Base-by-base conservation (phyloP, 371 early-diverging fungal genomes). In the Coemansia sp. region DNA sequence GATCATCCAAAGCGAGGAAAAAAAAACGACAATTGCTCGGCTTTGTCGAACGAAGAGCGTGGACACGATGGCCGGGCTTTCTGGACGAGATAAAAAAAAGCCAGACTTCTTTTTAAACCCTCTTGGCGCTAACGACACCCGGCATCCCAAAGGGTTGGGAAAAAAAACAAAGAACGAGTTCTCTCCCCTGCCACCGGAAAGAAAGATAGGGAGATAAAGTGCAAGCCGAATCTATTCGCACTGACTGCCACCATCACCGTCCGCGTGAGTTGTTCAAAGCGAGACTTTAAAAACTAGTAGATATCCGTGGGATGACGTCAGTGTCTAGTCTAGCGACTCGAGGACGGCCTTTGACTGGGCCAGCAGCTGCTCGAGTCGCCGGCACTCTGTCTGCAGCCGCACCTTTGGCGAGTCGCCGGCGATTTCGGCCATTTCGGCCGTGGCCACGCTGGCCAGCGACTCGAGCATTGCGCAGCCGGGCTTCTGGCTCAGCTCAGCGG, bases 381-480 rank as follows among this genome's bases (percentile, higher is more conserved):
- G 54, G 35, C 70, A 69, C 42, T 69, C 70, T 7, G 31, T 20
- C 30, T 60, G 70, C 45, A 69, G 54, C 33, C 57, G 31, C 31
- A 54, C 55, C 55, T 56, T 30, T 26, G n/a, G 20, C 20, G 20
- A 20, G 20, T 20, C 9, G 34, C 53, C 36, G 3, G n/a, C 34
- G 31, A 20, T 30, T 4, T 40, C 51, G 6, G 64, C 52, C 16
- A 70, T 65, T 45, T 69, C 71, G 11, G 74, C 70, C 30, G 61
- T 57, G n/a, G 71, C 74, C 35, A 70, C 65, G 30, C 55, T 72
- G 40, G 74, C 74, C 57, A 72, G 58, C 39, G 74, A 69, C 47
- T 70, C 74, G 20, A 72, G 74, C 71, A 65, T 69, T 20, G 55
- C 8, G 20, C 56, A 41, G 31, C 34, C 20, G n/a, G 49, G 16